Percentiles rank a stretch among this genome's conserved stretches.
Conservation (phyloP, 1,139 yeast species). For the Candida neerlandica region DNA sequence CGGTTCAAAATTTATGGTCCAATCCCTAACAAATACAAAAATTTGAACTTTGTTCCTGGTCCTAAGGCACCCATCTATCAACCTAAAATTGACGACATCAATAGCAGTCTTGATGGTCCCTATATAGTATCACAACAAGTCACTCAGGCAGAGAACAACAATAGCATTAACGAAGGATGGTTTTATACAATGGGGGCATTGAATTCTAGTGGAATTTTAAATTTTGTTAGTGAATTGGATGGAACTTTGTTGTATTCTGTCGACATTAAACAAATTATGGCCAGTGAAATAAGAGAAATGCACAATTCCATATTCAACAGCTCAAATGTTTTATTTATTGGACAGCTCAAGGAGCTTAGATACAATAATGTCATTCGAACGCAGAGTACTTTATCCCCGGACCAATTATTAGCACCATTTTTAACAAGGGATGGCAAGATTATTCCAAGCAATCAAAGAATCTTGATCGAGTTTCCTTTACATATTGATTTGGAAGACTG, state of each 20-base stretch:
- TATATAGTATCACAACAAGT: constrained; percentile 7
- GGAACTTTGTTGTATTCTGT: constrained; percentile 67
- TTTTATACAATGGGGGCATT: constrained; percentile 74
- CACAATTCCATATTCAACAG: constrained; percentile 70
- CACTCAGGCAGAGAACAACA: constrained; percentile 9
- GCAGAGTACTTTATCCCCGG: constrained; percentile 26
- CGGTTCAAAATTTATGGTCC: constrained; percentile 69
- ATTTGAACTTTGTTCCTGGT: constrained; percentile 43
- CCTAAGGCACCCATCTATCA: constrained; percentile 51
- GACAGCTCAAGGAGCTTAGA: constrained; percentile 57
- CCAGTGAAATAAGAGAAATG: constrained; percentile 69
- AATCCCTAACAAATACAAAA: constrained; percentile 46
- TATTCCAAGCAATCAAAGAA: constrained; percentile 39
- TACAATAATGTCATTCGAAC: constrained; percentile 42
- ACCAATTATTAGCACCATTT: constrained; percentile 26
- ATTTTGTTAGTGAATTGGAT: constrained; percentile 64
- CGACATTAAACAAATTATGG: constrained; percentile 55
- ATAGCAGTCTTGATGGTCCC: constrained; percentile 4
- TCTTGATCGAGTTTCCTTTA: constrained; percentile 65
- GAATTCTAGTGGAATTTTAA: constrained; percentile 65
- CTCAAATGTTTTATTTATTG: constrained; percentile 59
- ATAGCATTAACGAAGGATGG: constrained; percentile 61
- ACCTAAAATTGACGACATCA: constrained; percentile 22
- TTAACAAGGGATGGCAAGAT: constrained; percentile 38
- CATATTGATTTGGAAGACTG: constrained; percentile 81